Percentiles rank a stretch among this genome's conserved stretches.
Evolutionary conservation across 768 basidiomycete genomes (phyloP).

Genomic region (Amanita thiersii): DNA sequence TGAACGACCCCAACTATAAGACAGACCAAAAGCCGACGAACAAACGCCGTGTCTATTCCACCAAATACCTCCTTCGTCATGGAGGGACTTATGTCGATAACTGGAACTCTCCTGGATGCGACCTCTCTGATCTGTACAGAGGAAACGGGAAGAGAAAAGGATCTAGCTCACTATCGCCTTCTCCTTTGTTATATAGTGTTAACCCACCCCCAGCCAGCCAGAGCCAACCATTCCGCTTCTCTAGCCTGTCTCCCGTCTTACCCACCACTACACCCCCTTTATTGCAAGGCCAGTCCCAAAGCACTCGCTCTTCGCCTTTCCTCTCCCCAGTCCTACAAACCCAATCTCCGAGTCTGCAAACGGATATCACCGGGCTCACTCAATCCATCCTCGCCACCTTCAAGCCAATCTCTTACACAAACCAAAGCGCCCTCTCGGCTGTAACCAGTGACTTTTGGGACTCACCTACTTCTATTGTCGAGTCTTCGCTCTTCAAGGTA

Average conservation of each 20-base stretch:
- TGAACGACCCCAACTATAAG: no score
- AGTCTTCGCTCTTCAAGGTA: no score
- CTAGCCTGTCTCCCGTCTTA: neutral
- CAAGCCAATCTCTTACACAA: slow-evolving; percentile 1
- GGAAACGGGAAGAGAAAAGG: slow-evolving; percentile 1
- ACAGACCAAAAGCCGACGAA: no score
- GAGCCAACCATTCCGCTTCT: neutral
- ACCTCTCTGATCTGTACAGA: slow-evolving; percentile 5
- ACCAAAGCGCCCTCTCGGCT: slow-evolving; percentile 1
- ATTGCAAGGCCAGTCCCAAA: neutral
- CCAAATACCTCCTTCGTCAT: slow-evolving; percentile 7
- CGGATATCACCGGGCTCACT: neutral
- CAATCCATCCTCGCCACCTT: slow-evolving; percentile 2
- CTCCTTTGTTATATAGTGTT: slow-evolving; percentile 3
- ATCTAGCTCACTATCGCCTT: neutral
- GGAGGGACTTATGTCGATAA: slow-evolving; percentile 5
- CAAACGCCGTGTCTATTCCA: slow-evolving; percentile 2
- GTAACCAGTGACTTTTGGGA: slow-evolving; percentile 1
- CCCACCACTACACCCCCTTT: neutral
- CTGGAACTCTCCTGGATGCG: slow-evolving; percentile 5
- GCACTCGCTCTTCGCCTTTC: slow-evolving; percentile 4
- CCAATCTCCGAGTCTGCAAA: slow-evolving; percentile 2
- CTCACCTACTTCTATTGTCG: no score
- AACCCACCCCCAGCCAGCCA: neutral
- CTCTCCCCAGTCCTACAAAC: neutral